Percentiles rank a stretch among this genome's conserved stretches.
These are phyloP conservation scores for Thraustochytrium sp. DNA, from an alignment of 352 stramenopile genomes.

Conservation along the genomic window DNA sequence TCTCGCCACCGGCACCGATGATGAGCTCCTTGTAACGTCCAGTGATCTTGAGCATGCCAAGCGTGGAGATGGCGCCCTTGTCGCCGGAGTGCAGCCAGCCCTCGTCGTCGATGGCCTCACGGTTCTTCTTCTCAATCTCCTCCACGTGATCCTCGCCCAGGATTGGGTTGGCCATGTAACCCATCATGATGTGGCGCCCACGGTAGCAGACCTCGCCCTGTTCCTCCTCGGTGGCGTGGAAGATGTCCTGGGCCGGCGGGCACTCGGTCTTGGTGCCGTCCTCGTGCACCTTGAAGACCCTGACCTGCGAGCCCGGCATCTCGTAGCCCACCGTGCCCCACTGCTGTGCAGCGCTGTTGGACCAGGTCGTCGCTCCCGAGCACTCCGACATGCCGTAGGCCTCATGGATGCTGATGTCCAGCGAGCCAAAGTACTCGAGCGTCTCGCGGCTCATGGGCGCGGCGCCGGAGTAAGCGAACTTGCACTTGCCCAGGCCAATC, in stretches of 20 bases:
- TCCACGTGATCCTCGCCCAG: slow-evolving; percentile 54
- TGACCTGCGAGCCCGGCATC: slow-evolving; percentile 21
- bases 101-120: slow-evolving; percentile 77
- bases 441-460: slow-evolving; percentile 56
- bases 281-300: slow-evolving; percentile 1
- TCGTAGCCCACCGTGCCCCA: slow-evolving; percentile 47
- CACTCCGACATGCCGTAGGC: slow-evolving; percentile 55
- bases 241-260: slow-evolving; percentile 40
- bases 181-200: slow-evolving; percentile 84
- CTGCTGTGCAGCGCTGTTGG: slow-evolving; percentile 44
- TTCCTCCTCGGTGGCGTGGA: slow-evolving; percentile 73
- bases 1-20: slow-evolving; percentile 87
- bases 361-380: slow-evolving; percentile 44
- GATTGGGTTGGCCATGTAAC: slow-evolving; percentile 85
- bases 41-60: slow-evolving; percentile 88
- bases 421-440: slow-evolving; percentile 56
- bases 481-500: slow-evolving; percentile 50
- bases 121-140: slow-evolving; percentile 59
- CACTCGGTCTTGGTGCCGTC: slow-evolving; percentile 35
- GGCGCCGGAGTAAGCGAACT: slow-evolving; percentile 51
- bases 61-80: slow-evolving; percentile 67
- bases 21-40: slow-evolving; percentile 94
- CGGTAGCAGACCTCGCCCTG: slow-evolving; percentile 88
- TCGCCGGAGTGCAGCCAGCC: slow-evolving; percentile 89
- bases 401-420: slow-evolving; percentile 57